A percentile compares a stretch with the other conserved stretches of the same genome.
Conservation (phyloP, 805 yeast species). For the Candida xiaguanensis region DNA sequence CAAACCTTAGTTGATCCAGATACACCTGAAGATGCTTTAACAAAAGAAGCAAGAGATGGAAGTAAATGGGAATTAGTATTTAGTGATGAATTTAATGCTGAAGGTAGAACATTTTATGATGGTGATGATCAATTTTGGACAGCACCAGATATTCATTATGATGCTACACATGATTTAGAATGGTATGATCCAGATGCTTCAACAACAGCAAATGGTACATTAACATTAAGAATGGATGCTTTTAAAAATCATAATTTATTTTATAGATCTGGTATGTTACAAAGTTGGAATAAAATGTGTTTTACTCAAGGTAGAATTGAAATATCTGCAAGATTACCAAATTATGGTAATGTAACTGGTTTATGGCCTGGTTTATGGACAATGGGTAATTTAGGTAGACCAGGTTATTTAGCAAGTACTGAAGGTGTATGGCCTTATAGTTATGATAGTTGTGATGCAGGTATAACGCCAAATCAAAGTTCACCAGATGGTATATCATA, state of each 20-base stretch:
- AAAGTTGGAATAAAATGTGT: conserved; percentile 38
- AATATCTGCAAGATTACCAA: conserved; percentile 32
- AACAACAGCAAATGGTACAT: conserved; percentile 37
- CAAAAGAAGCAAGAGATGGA: conserved; percentile 21
- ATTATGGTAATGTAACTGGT: conserved; percentile 34
- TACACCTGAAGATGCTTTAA: conserved; percentile 31
- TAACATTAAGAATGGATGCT: conserved; percentile 35
- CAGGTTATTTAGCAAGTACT: conserved; percentile 34
- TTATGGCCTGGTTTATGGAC: conserved; percentile 44
- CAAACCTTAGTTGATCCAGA: conserved; percentile 40
- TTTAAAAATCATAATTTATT: conserved; percentile 31
- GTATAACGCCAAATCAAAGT: conserved; percentile 39
- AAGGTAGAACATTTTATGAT: conserved; percentile 41
- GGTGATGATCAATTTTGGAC: conserved; percentile 44
- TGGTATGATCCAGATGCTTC: conserved; percentile 44
- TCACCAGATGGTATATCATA: conserved; percentile 40
- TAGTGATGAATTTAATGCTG: conserved; percentile 42
- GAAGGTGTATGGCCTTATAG: conserved; percentile 43
- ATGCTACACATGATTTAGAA: conserved; percentile 41
- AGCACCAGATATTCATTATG: conserved; percentile 39
- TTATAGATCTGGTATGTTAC: conserved; percentile 40
- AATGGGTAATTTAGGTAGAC: conserved; percentile 38
- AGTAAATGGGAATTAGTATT: conserved; percentile 37
- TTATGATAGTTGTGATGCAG: conserved; percentile 37
- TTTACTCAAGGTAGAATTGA: conserved; percentile 33